Conservation (phyloP, 768 basidiomycete genomes). For the Mycena leptocephala region DNA sequence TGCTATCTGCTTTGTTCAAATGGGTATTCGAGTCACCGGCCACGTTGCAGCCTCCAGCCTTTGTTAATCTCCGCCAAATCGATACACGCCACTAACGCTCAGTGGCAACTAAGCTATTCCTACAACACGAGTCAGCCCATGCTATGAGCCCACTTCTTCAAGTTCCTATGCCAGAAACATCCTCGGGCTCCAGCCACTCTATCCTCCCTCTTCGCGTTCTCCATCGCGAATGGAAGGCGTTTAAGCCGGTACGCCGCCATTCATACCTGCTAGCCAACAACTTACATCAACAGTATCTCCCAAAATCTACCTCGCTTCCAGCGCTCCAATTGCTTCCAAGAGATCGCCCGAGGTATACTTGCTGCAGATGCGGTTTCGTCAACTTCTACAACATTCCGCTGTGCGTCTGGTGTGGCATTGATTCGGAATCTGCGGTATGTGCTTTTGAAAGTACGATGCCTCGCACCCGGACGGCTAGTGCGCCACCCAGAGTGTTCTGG, state of each 20-base stretch:
- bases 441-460: conserved; percentile 24
- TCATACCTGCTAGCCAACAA: not conserved
- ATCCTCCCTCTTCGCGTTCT: conserved; percentile 9
- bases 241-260: conserved; percentile 9
- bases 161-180: not conserved
- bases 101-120: not conserved
- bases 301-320: conserved; percentile 29
- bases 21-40: not conserved
- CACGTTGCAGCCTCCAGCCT: not conserved
- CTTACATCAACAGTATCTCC: conserved; percentile 12
- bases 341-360: conserved; percentile 22
- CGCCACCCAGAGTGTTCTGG: conserved; percentile 27
- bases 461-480: conserved; percentile 24
- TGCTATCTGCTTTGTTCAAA: not conserved
- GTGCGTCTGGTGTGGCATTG: conserved; percentile 23
- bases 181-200: not conserved
- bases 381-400: conserved; percentile 28
- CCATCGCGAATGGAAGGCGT: conserved; percentile 19
- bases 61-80: conserved; percentile 25
- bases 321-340: conserved; percentile 12
- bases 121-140: not conserved
- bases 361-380: conserved; percentile 17
- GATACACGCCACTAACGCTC: not conserved
- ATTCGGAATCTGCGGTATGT: not conserved
- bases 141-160: not conserved